Evolutionary conservation across 805 yeast species (phyloP), one percentile per base, ranked within the genome.

Genomic region (Maudiozyma barnettii): DNA sequence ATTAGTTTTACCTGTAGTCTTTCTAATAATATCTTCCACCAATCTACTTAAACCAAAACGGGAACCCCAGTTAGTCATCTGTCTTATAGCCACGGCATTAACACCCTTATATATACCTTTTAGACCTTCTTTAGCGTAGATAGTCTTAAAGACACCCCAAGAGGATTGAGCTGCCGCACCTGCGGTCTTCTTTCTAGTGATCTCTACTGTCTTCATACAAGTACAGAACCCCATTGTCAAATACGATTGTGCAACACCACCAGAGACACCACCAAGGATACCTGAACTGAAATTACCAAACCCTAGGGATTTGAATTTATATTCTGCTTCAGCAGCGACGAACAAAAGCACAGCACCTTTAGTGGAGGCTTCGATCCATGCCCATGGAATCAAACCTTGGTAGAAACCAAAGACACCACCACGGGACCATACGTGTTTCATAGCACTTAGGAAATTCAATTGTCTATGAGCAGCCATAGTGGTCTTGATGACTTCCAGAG

Each of bases 321-420:
- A 87, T 68, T 93, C 98, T 45, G 89, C 85, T 64, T 93, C 98
- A 41, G 95, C 81, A 41, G 95, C 83, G 31, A 89, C 96, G 59
- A 93, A 93, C 56, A 93, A 74, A 48, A 93, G 73, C 7, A 90
- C 96, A 5, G 98, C 97, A 65, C 99, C 99, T 67, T 93, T 93
- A 35, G 99, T 93, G n/a, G 96, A 85, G 9, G 96, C 99, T 69
- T 91, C 99, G 57, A 93, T 85, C 97, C 98, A 90, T 6, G 98
- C 99, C 99, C 99, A 93, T 42, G 99, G 99, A 54, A 91, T 90
- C 63, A 93, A 75, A 30, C 99, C 99, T 68, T 93, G 99, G 70
- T 90, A 93, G 71, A 90, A 93, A 0, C 98, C 99, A 26, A 78
- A 63, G 16, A 83, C 59, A 45, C 99, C 99, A 54, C 99, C 99